Evolutionary conservation across 371 early-diverging fungal species (phyloP).

Genomic region (Polyrhizophydium stewartii): DNA sequence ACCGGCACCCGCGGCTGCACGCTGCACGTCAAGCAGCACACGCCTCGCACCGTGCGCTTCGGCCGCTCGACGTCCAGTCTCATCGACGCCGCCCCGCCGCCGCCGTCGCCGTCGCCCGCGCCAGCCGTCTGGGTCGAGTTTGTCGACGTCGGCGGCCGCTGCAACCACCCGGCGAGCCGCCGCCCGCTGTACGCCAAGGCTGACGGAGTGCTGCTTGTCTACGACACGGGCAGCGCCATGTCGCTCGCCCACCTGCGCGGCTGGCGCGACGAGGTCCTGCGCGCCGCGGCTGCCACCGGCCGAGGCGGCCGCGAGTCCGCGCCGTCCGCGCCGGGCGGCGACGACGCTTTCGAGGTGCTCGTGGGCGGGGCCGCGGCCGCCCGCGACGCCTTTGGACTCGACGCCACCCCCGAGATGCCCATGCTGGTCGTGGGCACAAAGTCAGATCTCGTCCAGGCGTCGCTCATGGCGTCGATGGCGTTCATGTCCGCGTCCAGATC

Average conservation of each 20-base stretch:
- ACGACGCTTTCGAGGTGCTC: background rate
- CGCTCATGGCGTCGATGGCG: too few species aligned
- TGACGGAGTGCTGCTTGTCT: background rate
- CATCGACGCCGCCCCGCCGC: too few species aligned
- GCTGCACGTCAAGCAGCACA: background rate
- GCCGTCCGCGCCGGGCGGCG: background rate
- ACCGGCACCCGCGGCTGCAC: background rate
- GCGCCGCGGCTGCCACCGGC: too few species aligned
- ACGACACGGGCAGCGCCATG: background rate
- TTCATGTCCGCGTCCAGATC: too few species aligned
- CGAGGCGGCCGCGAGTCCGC: too few species aligned
- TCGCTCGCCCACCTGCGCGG: background rate
- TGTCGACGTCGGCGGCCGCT: background rate
- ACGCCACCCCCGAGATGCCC: background rate
- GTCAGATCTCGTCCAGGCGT: background rate
- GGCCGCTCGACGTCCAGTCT: too few species aligned
- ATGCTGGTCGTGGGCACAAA: background rate
- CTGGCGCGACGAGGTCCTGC: background rate
- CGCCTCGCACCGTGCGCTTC: background rate
- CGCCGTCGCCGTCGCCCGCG: too few species aligned
- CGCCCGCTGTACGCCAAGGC: background rate
- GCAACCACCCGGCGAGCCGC: background rate
- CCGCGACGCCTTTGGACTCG: background rate
- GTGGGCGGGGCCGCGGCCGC: background rate
- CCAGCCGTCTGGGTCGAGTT: background rate